Conservation (phyloP, 371 early-diverging fungal species). For the Rhizopus sp. region DNA sequence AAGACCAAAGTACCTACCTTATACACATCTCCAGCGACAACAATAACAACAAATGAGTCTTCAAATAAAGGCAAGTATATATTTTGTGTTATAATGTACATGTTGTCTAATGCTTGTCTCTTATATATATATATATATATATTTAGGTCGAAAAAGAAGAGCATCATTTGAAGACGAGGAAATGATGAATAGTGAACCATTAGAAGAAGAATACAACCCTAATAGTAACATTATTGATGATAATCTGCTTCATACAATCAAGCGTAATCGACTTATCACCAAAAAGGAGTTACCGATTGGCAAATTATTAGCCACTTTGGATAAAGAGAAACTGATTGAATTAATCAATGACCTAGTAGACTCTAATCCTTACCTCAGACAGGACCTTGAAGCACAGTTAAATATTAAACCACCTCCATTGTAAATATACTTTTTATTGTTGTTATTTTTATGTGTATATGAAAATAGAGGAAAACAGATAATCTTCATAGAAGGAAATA, state of each 20-base stretch:
- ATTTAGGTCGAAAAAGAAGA: conserved; percentile 27
- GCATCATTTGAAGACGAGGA: conserved; percentile 31
- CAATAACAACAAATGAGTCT: conserved; percentile 16
- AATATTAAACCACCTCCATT: neutral
- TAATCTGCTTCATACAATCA: conserved; percentile 12
- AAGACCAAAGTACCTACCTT: conserved; percentile 30
- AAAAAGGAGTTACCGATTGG: conserved; percentile 30
- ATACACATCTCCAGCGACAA: conserved; percentile 27
- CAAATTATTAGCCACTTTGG: conserved; percentile 55
- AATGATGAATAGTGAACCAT: conserved; percentile 13
- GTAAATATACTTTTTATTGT: too few species aligned
- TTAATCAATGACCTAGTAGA: conserved; percentile 72
- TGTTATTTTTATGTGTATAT: too few species aligned
- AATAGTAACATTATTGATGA: conserved; percentile 12
- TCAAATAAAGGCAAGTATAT: neutral
- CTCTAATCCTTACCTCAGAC: conserved; percentile 70
- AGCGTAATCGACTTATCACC: conserved; percentile 20
- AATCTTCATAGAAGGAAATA: neutral
- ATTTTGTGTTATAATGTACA: neutral
- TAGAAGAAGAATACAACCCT: neutral
- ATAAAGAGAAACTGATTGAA: conserved; percentile 67
- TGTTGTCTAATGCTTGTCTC: neutral
- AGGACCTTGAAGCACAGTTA: conserved; percentile 54
- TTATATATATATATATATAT: neutral
- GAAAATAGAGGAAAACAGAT: too few species aligned